A percentile compares a stretch with the other conserved stretches of the same genome.
Conservation (phyloP, 140 eudicot species). For the Anethum foeniculum region DNA sequence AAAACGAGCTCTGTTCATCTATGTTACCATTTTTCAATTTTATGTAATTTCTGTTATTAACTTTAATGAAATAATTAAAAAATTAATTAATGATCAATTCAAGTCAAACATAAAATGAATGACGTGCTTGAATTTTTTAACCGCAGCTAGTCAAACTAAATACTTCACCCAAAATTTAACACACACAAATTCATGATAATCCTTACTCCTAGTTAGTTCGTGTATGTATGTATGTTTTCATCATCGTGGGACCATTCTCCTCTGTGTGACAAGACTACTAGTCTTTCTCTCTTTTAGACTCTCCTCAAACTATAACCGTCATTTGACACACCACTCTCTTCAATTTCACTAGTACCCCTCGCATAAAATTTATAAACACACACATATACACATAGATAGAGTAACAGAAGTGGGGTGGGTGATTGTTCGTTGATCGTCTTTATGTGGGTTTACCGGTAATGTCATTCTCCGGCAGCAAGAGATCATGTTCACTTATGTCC, state of each 20-base stretch:
- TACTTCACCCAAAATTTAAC: no score
- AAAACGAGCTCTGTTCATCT: no score
- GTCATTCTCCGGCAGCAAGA: conserved; percentile 47
- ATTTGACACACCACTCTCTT: background rate
- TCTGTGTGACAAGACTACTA: conserved; percentile 18
- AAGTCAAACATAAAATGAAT: no score
- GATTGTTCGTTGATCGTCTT: background rate
- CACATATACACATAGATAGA: background rate
- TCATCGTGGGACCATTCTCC: conserved; percentile 27
- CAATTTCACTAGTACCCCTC: background rate
- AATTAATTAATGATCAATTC: no score
- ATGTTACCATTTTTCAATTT: no score
- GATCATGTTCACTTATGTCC: conserved; percentile 20
- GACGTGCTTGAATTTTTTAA: no score
- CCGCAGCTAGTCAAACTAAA: no score
- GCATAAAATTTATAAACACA: no score
- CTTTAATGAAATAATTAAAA: no score
- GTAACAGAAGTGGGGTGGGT: background rate
- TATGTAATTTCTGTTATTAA: no score
- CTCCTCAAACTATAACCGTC: conserved; percentile 21
- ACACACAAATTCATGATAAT: no score
- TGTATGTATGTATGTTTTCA: conserved; percentile 5
- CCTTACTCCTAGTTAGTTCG: background rate
- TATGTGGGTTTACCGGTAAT: conserved; percentile 54
- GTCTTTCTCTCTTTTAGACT: background rate